phyloP scores from a whole-genome alignment of 768 basidiomycete genomes.

The Boletus subcaerulescens region DNA sequence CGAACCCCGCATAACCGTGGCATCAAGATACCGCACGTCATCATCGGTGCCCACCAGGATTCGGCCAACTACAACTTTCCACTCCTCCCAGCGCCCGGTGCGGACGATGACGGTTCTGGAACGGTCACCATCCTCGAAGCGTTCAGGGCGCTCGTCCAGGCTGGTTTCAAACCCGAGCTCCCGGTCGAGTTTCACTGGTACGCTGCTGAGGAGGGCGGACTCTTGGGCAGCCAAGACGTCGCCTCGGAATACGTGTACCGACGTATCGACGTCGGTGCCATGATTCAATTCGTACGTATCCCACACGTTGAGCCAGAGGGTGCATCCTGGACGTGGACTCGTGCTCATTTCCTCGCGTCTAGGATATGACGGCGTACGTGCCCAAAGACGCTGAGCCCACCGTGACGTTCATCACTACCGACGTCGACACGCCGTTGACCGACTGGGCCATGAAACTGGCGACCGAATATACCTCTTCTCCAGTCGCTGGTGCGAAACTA shows the following conservation, averaged over 20 bases:
- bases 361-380: conserved; percentile 39
- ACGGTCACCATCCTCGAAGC: conserved; percentile 76
- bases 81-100: conserved; percentile 45
- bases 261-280: conserved; percentile 46
- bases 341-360: no score
- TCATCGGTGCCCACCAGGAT: conserved; percentile 44
- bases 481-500: conserved; percentile 17
- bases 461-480: conserved; percentile 28
- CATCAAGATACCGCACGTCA: conserved; percentile 29
- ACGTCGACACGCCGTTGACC: conserved; percentile 46
- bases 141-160: conserved; percentile 65
- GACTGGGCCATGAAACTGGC: conserved; percentile 32
- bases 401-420: conserved; percentile 31
- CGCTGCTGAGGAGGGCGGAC: conserved; percentile 57
- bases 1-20: conserved; percentile 2
- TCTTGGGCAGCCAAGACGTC: conserved; percentile 42
- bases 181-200: conserved; percentile 84
- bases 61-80: conserved; percentile 40
- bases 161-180: conserved; percentile 63
- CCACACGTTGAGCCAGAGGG: no score
- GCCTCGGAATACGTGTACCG: conserved; percentile 46
- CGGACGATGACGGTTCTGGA: conserved; percentile 57
- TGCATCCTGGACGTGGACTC: no score
- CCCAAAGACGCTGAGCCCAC: conserved; percentile 5
- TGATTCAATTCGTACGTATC: conserved; percentile 45